Evolutionary conservation across 768 basidiomycete species (phyloP).

Genomic region (Sarcodon aspratus): DNA sequence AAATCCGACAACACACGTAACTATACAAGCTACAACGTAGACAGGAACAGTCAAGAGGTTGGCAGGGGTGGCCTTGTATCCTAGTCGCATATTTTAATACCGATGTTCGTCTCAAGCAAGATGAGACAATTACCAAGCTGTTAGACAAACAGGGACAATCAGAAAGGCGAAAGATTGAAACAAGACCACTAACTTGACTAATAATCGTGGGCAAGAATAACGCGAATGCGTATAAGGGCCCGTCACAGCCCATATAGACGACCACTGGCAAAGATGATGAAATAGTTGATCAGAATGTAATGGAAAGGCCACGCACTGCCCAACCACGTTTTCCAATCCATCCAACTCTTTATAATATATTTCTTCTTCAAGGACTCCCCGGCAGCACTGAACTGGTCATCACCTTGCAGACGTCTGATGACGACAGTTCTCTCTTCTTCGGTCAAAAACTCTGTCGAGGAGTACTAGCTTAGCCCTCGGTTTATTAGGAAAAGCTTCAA

Average conservation of each 20-base stretch:
- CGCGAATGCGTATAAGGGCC: conserved; percentile 67
- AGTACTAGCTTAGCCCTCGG: too few relatives aligned
- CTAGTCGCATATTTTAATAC: conserved; percentile 17
- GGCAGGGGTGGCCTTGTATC: conserved; percentile 58
- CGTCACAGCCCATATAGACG: conserved; percentile 43
- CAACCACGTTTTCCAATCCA: conserved; percentile 71
- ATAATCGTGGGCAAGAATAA: conserved; percentile 76
- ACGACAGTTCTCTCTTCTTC: conserved; percentile 59
- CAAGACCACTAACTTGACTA: conserved; percentile 34
- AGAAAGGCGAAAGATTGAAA: neutral
- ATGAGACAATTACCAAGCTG: conserved; percentile 27
- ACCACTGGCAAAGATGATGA: conserved; percentile 28
- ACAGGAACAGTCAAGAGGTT: conserved; percentile 74
- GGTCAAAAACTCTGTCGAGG: conserved; percentile 43
- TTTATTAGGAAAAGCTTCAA: too few relatives aligned
- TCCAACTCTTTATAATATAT: conserved; percentile 45
- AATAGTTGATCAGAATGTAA: neutral
- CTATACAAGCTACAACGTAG: conserved; percentile 54
- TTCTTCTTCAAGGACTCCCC: conserved; percentile 50
- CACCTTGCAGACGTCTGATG: conserved; percentile 51
- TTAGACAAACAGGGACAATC: neutral
- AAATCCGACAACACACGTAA: conserved; percentile 56
- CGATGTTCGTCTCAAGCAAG: conserved; percentile 1
- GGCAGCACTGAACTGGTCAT: conserved; percentile 63
- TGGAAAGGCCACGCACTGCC: conserved; percentile 15